phyloP scores from a whole-genome alignment of 1,139 yeast genomes.

The Zygotorulaspora mrakii region DNA sequence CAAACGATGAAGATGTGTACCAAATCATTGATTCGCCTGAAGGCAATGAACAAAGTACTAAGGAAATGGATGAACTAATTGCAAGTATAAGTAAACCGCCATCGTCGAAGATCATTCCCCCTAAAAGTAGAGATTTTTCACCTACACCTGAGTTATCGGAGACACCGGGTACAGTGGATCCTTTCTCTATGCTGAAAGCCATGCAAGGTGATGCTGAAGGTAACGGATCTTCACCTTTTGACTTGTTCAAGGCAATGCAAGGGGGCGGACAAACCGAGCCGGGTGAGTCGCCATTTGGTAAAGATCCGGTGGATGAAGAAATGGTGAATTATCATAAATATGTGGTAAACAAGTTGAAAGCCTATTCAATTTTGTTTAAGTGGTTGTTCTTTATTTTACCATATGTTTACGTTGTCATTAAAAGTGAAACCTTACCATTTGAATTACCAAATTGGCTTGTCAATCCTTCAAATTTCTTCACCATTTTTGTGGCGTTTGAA shows the following conservation, averaged over 20 bases:
- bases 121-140: neutral
- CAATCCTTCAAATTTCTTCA: constrained; percentile 37
- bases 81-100: constrained; percentile 17
- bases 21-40: constrained; percentile 5
- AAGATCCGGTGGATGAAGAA: constrained; percentile 27
- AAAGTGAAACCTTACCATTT: neutral
- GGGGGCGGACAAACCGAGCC: constrained; percentile 14
- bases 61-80: constrained; percentile 22
- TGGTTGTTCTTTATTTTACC: constrained; percentile 34
- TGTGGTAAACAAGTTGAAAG: constrained; percentile 31
- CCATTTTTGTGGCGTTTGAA: constrained; percentile 39
- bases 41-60: constrained; percentile 15
- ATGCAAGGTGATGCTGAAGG: constrained; percentile 21
- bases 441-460: constrained; percentile 14
- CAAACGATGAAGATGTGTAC: neutral
- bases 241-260: constrained; percentile 29
- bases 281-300: constrained; percentile 10
- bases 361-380: constrained; percentile 31
- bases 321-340: constrained; percentile 30
- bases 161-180: constrained; percentile 6
- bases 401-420: constrained; percentile 27
- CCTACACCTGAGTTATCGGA: constrained; percentile 10
- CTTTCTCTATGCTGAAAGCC: constrained; percentile 26
- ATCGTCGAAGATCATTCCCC: constrained; percentile 6
- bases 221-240: constrained; percentile 26